A percentile compares a stretch with the other conserved stretches of the same genome.
phyloP scores from a whole-genome alignment of 768 basidiomycete species.

The Termitomyces sp. region DNA sequence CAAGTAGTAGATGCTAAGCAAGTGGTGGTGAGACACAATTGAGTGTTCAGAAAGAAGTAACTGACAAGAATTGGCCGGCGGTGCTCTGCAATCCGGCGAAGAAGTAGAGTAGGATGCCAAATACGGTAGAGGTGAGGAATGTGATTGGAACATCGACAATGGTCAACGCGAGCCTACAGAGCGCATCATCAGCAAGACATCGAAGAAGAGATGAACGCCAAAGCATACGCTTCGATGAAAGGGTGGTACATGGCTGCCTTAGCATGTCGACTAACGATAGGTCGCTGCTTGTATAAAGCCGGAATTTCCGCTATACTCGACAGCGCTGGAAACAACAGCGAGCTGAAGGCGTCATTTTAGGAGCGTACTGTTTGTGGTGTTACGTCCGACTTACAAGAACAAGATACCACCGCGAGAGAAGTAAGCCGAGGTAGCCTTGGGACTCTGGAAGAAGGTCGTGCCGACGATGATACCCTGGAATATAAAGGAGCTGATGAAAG shows the following conservation, averaged over 20 bases:
- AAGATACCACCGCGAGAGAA: conserved; percentile 77
- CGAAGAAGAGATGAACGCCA: not conserved
- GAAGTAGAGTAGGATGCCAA: conserved; percentile 53
- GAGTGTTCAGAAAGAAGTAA: not conserved
- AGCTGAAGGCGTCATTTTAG: conserved; percentile 22
- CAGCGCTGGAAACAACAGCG: conserved; percentile 54
- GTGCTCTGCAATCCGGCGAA: conserved; percentile 49
- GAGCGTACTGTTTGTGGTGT: not conserved
- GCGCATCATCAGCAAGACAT: conserved; percentile 4
- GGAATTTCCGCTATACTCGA: conserved; percentile 62
- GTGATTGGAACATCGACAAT: conserved; percentile 59
- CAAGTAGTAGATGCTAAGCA: conserved; percentile 48
- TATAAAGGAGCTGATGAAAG: conserved; percentile 38
- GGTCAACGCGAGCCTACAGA: conserved; percentile 45
- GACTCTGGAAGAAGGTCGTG: conserved; percentile 55
- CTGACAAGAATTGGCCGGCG: conserved; percentile 63
- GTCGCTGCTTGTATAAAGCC: conserved; percentile 53
- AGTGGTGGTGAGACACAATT: not conserved
- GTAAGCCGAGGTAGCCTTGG: conserved; percentile 50
- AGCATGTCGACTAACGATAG: conserved; percentile 52
- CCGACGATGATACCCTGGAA: conserved; percentile 50
- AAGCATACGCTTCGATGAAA: conserved; percentile 33
- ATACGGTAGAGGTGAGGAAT: conserved; percentile 36
- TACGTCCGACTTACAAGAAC: conserved; percentile 50
- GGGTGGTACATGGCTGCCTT: conserved; percentile 60